Conservation (phyloP, 495 filamentous ascomycete species). For the Pseudevernia furfuracea region DNA sequence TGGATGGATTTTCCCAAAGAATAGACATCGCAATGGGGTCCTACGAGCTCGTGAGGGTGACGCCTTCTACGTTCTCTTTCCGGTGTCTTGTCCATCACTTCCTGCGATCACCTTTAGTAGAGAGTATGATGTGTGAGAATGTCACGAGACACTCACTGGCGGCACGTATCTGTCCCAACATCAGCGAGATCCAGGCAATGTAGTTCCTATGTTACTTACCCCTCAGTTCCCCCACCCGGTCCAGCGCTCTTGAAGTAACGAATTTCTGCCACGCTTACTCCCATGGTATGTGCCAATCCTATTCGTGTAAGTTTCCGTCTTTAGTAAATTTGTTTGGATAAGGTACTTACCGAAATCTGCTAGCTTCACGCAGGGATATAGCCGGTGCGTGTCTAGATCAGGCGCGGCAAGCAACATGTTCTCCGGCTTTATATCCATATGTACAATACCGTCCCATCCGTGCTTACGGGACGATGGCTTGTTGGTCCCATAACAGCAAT, state of each 20-base stretch:
- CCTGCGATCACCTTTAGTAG: not conserved
- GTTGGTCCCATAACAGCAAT: conserved; percentile 18
- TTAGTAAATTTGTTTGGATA: no score
- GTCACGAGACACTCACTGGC: conserved; percentile 10
- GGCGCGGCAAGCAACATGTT: conserved; percentile 40
- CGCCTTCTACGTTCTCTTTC: conserved; percentile 9
- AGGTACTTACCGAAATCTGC: conserved; percentile 20
- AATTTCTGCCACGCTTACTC: conserved; percentile 11
- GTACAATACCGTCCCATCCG: conserved; percentile 35
- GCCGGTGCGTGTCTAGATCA: conserved; percentile 4
- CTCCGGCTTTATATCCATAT: conserved; percentile 49
- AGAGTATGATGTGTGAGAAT: no score
- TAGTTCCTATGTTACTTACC: not conserved
- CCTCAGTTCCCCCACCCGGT: conserved; percentile 3
- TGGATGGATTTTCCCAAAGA: conserved; percentile 15
- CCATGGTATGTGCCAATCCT: conserved; percentile 14
- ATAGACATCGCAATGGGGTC: conserved; percentile 18
- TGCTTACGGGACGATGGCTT: not conserved
- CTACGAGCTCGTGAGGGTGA: conserved; percentile 11
- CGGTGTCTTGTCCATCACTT: conserved; percentile 11
- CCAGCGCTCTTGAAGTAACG: conserved; percentile 13
- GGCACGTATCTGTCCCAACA: conserved; percentile 11
- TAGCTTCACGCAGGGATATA: conserved; percentile 24
- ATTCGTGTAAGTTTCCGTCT: not conserved
- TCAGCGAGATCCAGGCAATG: not conserved